Conservation (phyloP, 139 green algal genomes). For the Chlamydomonas incerta region DNA sequence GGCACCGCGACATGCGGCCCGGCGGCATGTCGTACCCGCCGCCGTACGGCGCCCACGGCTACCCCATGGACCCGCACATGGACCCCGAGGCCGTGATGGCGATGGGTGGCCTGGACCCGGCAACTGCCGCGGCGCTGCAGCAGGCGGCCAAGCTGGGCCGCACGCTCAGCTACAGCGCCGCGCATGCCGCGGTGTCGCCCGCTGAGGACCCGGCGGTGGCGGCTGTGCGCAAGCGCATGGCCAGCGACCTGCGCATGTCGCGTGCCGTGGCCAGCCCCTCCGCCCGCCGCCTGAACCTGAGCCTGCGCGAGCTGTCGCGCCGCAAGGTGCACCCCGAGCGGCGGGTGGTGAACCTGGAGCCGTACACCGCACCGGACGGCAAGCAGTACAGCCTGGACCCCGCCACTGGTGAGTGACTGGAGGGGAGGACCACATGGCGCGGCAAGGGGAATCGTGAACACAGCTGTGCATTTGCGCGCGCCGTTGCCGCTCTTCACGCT, state of each 20-base stretch:
- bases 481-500: no score
- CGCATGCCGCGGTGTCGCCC: no score
- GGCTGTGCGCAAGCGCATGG: slow-evolving; percentile 26
- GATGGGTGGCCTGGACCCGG: not conserved
- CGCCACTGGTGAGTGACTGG: not conserved
- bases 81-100: not conserved
- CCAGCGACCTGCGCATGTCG: slow-evolving; percentile 19
- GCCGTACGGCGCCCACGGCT: no score
- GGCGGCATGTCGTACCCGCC: no score
- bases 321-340: slow-evolving; percentile 37
- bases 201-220: not conserved
- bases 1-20: no score
- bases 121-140: slow-evolving; percentile 13
- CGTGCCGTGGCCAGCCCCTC: not conserved
- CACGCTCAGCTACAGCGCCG: not conserved
- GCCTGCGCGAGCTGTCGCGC: not conserved
- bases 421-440: no score
- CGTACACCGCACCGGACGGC: slow-evolving; percentile 11
- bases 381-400: slow-evolving; percentile 1
- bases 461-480: no score
- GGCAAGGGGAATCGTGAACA: no score
- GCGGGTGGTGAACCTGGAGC: slow-evolving; percentile 12
- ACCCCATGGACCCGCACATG: no score
- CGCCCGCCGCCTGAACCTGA: slow-evolving; percentile 12
- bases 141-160: not conserved